Evolutionary conservation across 805 yeast genomes (phyloP).

Genomic region (Lipomyces anomalus): DNA sequence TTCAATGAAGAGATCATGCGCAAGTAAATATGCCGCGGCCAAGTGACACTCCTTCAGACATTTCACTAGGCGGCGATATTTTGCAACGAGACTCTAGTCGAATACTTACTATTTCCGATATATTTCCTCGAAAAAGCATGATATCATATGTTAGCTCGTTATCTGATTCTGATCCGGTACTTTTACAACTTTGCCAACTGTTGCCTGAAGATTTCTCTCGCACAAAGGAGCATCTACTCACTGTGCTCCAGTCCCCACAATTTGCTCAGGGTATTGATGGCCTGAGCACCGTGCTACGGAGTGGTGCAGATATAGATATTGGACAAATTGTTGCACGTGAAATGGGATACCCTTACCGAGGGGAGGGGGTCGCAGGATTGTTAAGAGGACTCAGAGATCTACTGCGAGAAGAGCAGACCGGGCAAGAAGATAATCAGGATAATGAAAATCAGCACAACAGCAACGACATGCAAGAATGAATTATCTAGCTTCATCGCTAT

Average conservation of each 20-base stretch:
- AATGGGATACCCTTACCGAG: slow-evolving; percentile 45
- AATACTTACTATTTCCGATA: not conserved
- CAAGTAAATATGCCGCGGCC: slow-evolving; percentile 14
- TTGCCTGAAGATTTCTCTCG: slow-evolving; percentile 42
- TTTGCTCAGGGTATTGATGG: slow-evolving; percentile 41
- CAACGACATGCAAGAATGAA: not conserved
- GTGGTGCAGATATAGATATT: slow-evolving; percentile 37
- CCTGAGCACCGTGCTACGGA: slow-evolving; percentile 40
- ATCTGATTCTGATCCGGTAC: slow-evolving; percentile 29
- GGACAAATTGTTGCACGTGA: slow-evolving; percentile 47
- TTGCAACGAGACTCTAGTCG: not conserved
- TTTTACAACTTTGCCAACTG: slow-evolving; percentile 35
- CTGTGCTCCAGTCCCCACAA: slow-evolving; percentile 45
- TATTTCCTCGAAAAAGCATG: slow-evolving; percentile 1
- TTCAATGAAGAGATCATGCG: slow-evolving; percentile 7
- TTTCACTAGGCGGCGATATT: not conserved
- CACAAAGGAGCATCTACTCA: slow-evolving; percentile 38
- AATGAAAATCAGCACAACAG: not conserved
- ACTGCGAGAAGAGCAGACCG: too few species aligned
- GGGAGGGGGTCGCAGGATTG: slow-evolving; percentile 53
- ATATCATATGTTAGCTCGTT: slow-evolving; percentile 9
- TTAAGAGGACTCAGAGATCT: slow-evolving; percentile 39
- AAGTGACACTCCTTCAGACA: slow-evolving; percentile 13
- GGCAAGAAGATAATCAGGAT: too few species aligned
- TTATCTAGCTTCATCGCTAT: not conserved